Conservation (phyloP, 2,329 filamentous ascomycete species). For the Penicillium sp. region DNA sequence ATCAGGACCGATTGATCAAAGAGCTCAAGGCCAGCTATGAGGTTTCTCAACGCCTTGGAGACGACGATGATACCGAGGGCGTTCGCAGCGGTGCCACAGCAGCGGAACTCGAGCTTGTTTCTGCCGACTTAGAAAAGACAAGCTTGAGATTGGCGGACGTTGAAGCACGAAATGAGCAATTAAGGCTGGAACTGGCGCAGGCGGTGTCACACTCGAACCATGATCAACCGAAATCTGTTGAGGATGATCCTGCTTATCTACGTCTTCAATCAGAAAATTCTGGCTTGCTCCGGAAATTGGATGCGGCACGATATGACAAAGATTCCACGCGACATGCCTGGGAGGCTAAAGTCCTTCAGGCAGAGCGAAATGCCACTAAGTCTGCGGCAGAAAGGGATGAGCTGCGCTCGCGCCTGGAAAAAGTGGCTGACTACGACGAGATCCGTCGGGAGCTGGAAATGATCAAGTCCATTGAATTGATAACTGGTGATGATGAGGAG, state of each 20-base stretch:
- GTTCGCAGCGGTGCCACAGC: slow-evolving; percentile 64
- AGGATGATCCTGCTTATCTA: slow-evolving; percentile 86
- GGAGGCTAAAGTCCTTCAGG: slow-evolving; percentile 66
- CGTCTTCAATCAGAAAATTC: slow-evolving; percentile 90
- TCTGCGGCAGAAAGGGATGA: slow-evolving; percentile 74
- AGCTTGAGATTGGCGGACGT: slow-evolving; percentile 82
- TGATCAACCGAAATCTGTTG: slow-evolving; percentile 58
- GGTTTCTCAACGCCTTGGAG: slow-evolving; percentile 82
- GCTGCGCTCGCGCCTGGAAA: slow-evolving; percentile 73
- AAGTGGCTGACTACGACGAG: slow-evolving; percentile 91
- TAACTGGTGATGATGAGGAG: slow-evolving; percentile 73
- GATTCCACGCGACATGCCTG: slow-evolving; percentile 72
- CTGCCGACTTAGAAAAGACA: slow-evolving; percentile 83
- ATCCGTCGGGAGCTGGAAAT: slow-evolving; percentile 94
- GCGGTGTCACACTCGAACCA: slow-evolving; percentile 65
- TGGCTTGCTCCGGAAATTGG: slow-evolving; percentile 79
- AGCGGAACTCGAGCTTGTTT: slow-evolving; percentile 89
- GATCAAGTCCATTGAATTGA: slow-evolving; percentile 95
- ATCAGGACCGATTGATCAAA: slow-evolving; percentile 82
- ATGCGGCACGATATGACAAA: slow-evolving; percentile 74
- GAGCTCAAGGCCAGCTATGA: slow-evolving; percentile 97
- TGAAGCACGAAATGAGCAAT: slow-evolving; percentile 87
- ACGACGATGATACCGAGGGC: slow-evolving; percentile 59
- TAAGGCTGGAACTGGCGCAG: slow-evolving; percentile 84
- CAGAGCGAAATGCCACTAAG: slow-evolving; percentile 70